Conservation (phyloP, 345 rosid species). For the Citrus unshiu region DNA sequence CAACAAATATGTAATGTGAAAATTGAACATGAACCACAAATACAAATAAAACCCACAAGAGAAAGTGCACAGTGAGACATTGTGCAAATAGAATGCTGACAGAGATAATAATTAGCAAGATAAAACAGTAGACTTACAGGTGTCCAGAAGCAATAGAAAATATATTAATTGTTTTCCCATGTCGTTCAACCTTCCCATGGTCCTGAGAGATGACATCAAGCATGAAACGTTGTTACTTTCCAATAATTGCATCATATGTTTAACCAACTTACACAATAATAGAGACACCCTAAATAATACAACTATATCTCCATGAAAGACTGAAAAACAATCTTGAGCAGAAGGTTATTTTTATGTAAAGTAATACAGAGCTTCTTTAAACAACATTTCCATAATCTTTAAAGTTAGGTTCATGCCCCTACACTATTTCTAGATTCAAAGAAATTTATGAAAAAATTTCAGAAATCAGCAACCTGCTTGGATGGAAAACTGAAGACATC, state of each 20-base stretch:
- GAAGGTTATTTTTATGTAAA: not conserved
- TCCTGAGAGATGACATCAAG: slow-evolving; percentile 39
- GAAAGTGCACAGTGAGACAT: not conserved
- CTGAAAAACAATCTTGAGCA: not conserved
- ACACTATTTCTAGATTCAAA: not conserved
- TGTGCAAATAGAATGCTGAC: not conserved
- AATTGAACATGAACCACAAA: not conserved
- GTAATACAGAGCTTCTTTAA: not conserved
- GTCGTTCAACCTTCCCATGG: slow-evolving; percentile 62
- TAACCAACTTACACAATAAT: not conserved
- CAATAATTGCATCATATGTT: slow-evolving; percentile 5
- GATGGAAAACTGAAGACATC: not conserved
- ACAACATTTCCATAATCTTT: not conserved
- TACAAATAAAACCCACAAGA: not conserved
- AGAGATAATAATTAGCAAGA: slow-evolving; percentile 10
- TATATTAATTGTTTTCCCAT: slow-evolving; percentile 78
- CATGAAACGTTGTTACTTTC: slow-evolving; percentile 7
- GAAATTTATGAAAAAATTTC: not conserved
- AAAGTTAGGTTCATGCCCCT: not conserved
- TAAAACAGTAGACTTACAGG: slow-evolving; percentile 57
- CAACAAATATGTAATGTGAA: not conserved
- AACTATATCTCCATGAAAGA: not conserved
- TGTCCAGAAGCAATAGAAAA: slow-evolving; percentile 99
- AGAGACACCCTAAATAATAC: not conserved
- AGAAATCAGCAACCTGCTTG: not conserved